phyloP scores from a whole-genome alignment of 495 filamentous ascomycete species.

The Podospora australis region DNA sequence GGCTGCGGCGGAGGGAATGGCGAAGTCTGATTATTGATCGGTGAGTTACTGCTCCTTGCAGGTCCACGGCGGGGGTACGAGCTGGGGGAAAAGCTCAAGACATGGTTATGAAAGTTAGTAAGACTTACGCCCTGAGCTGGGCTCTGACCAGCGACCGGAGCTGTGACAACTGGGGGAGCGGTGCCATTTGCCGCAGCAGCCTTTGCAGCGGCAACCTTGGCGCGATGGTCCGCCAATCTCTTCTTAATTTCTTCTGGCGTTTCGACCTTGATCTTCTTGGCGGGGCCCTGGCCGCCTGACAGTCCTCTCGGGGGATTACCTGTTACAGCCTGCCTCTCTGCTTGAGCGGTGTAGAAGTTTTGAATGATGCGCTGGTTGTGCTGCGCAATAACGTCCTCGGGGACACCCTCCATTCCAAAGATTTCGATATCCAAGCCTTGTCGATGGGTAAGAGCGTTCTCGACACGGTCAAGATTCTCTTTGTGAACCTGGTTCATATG shows the following conservation, averaged over 20 bases:
- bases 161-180: slow-evolving; percentile 39
- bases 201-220: slow-evolving; percentile 56
- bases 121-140: slow-evolving; percentile 51
- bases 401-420: slow-evolving; percentile 96
- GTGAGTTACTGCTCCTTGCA: too few species aligned
- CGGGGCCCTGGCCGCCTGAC: slow-evolving; percentile 40
- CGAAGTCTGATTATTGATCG: slow-evolving; percentile 22
- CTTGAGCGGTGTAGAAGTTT: slow-evolving; percentile 77
- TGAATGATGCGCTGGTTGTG: slow-evolving; percentile 80
- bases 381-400: slow-evolving; percentile 70
- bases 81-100: background rate
- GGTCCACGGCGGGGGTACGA: too few species aligned
- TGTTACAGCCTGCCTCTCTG: slow-evolving; percentile 70
- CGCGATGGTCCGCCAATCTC: slow-evolving; percentile 73
- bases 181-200: slow-evolving; percentile 28
- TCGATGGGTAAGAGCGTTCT: slow-evolving; percentile 84
- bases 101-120: slow-evolving; percentile 8
- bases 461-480: slow-evolving; percentile 74
- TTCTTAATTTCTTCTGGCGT: slow-evolving; percentile 71
- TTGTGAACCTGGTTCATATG: slow-evolving; percentile 99
- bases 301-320: slow-evolving; percentile 72
- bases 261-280: slow-evolving; percentile 79
- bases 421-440: slow-evolving; percentile 85
- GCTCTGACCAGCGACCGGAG: slow-evolving; percentile 46
- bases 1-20: slow-evolving; percentile 39